phyloP scores from a whole-genome alignment of 1,284 basidiomycete genomes.

The Puccinia horiana region DNA sequence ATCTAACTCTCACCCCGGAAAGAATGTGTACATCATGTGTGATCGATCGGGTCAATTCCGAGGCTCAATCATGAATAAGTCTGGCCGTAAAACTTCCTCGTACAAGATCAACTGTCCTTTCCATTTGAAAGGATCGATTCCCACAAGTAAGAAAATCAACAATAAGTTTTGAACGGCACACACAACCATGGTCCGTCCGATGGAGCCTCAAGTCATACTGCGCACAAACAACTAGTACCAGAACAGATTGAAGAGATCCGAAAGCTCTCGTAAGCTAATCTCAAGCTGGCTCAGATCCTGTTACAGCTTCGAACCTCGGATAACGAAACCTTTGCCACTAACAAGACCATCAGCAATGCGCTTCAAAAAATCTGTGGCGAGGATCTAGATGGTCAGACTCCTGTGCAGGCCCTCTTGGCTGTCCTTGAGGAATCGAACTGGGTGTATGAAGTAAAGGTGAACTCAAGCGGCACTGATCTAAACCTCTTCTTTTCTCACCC shows the following conservation, averaged over 20 bases:
- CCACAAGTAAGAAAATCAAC: neutral
- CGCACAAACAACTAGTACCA: neutral
- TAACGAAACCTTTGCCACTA: neutral
- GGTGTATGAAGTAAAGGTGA: too few species aligned
- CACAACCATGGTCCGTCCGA: neutral
- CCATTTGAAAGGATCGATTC: neutral
- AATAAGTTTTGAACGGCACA: neutral
- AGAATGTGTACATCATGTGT: too few species aligned
- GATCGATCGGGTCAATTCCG: neutral
- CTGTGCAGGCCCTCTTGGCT: neutral
- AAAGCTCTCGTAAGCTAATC: too few species aligned
- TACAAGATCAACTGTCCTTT: too few species aligned
- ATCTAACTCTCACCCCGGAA: neutral
- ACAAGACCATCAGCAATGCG: neutral
- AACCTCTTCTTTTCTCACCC: too few species aligned
- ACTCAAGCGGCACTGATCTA: too few species aligned
- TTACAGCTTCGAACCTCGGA: neutral
- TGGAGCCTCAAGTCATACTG: neutral
- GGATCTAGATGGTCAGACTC: neutral
- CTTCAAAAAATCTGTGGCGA: neutral
- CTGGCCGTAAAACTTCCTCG: neutral
- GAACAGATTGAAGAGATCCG: neutral
- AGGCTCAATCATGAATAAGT: neutral
- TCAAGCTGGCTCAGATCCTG: too few species aligned
- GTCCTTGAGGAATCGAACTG: neutral